phyloP scores from a whole-genome alignment of 805 yeast genomes.

The Isabelozyma rhagii region DNA sequence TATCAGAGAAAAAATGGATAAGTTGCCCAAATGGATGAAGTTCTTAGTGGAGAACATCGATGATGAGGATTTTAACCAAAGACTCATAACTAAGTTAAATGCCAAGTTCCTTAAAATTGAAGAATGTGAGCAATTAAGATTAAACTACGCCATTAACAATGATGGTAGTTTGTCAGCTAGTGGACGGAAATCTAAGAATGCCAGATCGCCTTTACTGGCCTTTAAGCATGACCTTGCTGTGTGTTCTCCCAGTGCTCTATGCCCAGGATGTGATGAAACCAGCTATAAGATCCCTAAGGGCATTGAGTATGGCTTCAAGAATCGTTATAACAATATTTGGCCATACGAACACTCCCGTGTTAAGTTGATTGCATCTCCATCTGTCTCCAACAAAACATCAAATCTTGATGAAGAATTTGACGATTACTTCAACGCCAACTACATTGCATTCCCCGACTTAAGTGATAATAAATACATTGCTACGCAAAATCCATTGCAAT shows the following conservation, averaged over 20 bases:
- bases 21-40: slow-evolving; percentile 33
- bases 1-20: slow-evolving; percentile 8
- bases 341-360: slow-evolving; percentile 50
- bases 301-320: slow-evolving; percentile 43
- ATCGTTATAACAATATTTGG: slow-evolving; percentile 46
- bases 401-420: slow-evolving; percentile 14
- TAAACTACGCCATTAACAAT: slow-evolving; percentile 28
- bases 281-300: slow-evolving; percentile 40
- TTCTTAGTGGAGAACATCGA: slow-evolving; percentile 16
- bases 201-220: background rate
- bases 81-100: slow-evolving; percentile 21
- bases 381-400: background rate
- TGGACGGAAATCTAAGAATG: background rate
- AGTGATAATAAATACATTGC: slow-evolving; percentile 35
- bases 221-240: slow-evolving; percentile 9
- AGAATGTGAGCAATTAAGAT: slow-evolving; percentile 33
- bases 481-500: slow-evolving; percentile 41
- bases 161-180: slow-evolving; percentile 2
- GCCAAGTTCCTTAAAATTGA: slow-evolving; percentile 37
- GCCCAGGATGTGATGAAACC: slow-evolving; percentile 41
- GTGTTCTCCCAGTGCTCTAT: slow-evolving; percentile 40
- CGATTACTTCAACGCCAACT: slow-evolving; percentile 47
- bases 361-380: slow-evolving; percentile 21
- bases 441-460: slow-evolving; percentile 27
- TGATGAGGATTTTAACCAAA: slow-evolving; percentile 10